A percentile compares a stretch with the other conserved stretches of the same genome.
Evolutionary conservation across 768 basidiomycete species (phyloP).

Genomic region (Pisolithus sp.): DNA sequence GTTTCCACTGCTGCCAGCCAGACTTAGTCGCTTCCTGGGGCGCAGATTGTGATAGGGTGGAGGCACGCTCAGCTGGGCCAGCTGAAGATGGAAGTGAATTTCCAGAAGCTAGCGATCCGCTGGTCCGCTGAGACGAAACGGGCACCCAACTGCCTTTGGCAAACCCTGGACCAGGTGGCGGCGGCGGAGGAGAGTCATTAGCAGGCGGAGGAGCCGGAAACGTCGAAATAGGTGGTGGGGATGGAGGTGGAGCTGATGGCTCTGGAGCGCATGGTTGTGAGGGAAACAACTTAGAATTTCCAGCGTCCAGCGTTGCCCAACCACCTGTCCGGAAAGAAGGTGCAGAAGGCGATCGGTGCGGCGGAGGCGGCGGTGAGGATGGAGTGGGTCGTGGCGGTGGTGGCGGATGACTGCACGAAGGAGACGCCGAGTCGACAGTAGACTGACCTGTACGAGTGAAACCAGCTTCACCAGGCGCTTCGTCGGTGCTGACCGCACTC

Average conservation of each 20-base stretch:
- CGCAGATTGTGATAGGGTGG: conserved; percentile 3
- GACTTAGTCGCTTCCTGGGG: conserved; percentile 23
- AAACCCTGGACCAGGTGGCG: conserved; percentile 6
- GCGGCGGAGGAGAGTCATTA: conserved; percentile 1
- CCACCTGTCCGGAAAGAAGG: conserved; percentile 56
- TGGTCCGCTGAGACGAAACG: conserved; percentile 1
- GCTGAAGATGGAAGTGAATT: conserved; percentile 3
- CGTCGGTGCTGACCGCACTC: conserved; percentile 30
- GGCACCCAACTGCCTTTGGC: conserved; percentile 12
- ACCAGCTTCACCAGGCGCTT: conserved; percentile 8
- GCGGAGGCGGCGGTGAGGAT: conserved; percentile 5
- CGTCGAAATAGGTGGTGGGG: conserved; percentile 13
- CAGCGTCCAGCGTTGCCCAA: conserved; percentile 60
- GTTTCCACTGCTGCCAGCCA: conserved; percentile 53
- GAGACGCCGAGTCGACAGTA: conserved; percentile 14
- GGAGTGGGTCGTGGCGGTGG: conserved; percentile 12
- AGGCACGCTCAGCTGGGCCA: conserved; percentile 1
- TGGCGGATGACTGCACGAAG: conserved; percentile 12
- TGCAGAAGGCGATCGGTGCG: conserved; percentile 19
- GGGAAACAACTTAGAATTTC: conserved; percentile 27
- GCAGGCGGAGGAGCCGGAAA: conserved; percentile 11
- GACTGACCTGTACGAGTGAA: conserved; percentile 13
- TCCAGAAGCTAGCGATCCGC: conserved; percentile 4
- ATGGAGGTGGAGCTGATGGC: conserved; percentile 13
- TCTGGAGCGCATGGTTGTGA: conserved; percentile 10